A percentile compares a stretch with the other conserved stretches of the same genome.
phyloP scores from a whole-genome alignment of 108 stramenopile genomes.

The Cyclotella baltica region DNA sequence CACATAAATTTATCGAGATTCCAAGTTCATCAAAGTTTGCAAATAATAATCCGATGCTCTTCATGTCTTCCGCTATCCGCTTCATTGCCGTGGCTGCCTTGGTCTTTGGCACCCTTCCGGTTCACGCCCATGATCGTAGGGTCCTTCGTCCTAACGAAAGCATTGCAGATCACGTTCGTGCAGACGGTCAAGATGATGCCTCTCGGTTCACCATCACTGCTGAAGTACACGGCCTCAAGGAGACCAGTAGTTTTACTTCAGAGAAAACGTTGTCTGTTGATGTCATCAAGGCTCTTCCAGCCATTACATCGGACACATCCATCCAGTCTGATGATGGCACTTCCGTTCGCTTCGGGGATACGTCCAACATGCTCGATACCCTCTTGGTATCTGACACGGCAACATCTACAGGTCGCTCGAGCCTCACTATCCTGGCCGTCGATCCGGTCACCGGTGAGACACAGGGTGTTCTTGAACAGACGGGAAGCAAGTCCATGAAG shows the following conservation, averaged over 20 bases:
- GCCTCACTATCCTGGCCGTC: slow-evolving; percentile 3
- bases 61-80: not conserved
- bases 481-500: not conserved
- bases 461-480: not conserved
- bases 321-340: slow-evolving; percentile 3
- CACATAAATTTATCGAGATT: no score
- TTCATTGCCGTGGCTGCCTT: not conserved
- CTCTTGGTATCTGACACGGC: not conserved
- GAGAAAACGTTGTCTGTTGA: slow-evolving; percentile 14
- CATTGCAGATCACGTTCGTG: slow-evolving; percentile 2
- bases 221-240: not conserved
- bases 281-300: slow-evolving; percentile 4
- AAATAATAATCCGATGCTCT: no score
- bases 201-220: slow-evolving; percentile 22
- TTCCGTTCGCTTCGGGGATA: not conserved
- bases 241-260: no score
- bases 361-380: not conserved
- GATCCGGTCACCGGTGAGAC: not conserved
- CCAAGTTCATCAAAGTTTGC: slow-evolving; percentile 1
- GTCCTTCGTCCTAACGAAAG: slow-evolving; percentile 17
- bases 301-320: slow-evolving; percentile 6
- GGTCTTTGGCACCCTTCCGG: not conserved
- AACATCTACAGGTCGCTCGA: not conserved
- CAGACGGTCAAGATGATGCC: no score
- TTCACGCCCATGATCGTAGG: not conserved